phyloP scores from a whole-genome alignment of 371 early-diverging fungal genomes.

The Zancudomyces culisetae region DNA sequence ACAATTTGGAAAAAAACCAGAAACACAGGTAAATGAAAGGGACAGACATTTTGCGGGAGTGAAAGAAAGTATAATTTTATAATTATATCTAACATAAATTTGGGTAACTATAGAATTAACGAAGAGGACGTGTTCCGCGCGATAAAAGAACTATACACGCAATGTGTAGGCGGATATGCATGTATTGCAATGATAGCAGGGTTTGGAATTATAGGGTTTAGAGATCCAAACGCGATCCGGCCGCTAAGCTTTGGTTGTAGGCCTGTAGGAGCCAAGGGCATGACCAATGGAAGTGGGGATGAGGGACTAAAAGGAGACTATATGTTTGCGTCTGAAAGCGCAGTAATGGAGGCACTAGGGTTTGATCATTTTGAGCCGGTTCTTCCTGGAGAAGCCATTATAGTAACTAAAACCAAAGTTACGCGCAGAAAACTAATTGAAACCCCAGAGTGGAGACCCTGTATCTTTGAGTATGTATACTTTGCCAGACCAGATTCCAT shows the following conservation, averaged over 20 bases:
- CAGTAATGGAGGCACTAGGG: slow-evolving; percentile 72
- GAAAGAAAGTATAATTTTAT: slow-evolving; percentile 1
- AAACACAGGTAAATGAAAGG: slow-evolving; percentile 35
- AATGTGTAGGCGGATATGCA: slow-evolving; percentile 82
- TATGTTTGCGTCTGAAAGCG: slow-evolving; percentile 93
- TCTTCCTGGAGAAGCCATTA: slow-evolving; percentile 78
- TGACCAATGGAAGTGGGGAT: slow-evolving; percentile 12
- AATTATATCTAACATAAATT: too few species aligned
- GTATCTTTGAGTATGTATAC: slow-evolving; percentile 96
- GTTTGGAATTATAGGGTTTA: slow-evolving; percentile 73
- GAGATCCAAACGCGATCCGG: slow-evolving; percentile 90
- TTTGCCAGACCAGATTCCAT: slow-evolving; percentile 96
- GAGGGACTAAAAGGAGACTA: too few species aligned
- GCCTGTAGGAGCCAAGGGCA: slow-evolving; percentile 16
- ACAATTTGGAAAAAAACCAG: slow-evolving; percentile 76
- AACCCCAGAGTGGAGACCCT: slow-evolving; percentile 51
- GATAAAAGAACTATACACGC: slow-evolving; percentile 55
- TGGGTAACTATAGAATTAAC: slow-evolving; percentile 54
- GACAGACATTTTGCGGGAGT: not conserved
- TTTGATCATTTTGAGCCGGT: slow-evolving; percentile 76
- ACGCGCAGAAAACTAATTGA: slow-evolving; percentile 40
- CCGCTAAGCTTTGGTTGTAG: slow-evolving; percentile 83
- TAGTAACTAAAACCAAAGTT: slow-evolving; percentile 54
- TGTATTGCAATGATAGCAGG: slow-evolving; percentile 91
- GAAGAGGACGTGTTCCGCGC: slow-evolving; percentile 92